These are phyloP conservation scores for Chrysophaeum taylorii DNA, from an alignment of 352 stramenopile species.

Conservation along the genomic window DNA sequence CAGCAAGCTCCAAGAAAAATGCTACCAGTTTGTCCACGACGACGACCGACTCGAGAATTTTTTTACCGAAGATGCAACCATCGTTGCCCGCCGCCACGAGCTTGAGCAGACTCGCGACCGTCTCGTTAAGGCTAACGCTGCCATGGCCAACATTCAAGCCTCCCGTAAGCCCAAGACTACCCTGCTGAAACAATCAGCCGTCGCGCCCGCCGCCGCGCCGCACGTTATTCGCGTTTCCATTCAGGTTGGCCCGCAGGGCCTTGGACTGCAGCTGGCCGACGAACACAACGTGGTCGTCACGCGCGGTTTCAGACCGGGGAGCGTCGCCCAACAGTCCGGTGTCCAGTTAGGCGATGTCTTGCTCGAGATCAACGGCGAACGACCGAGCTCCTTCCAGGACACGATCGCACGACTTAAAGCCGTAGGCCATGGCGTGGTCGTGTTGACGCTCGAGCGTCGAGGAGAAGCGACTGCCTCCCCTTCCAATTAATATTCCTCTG, in stretches of 20 bases:
- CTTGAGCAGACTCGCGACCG: constrained; percentile 27
- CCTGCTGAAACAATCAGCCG: no score
- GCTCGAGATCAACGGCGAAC: no score
- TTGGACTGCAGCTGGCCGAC: not conserved
- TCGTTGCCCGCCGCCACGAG: constrained; percentile 26
- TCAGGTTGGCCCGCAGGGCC: not conserved
- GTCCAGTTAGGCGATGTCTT: no score
- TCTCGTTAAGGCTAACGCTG: constrained; percentile 30
- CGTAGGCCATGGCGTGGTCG: no score
- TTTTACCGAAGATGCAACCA: constrained; percentile 34
- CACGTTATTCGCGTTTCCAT: not conserved
- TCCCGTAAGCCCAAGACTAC: no score
- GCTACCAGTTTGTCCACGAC: constrained; percentile 38
- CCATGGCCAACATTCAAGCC: constrained; percentile 31
- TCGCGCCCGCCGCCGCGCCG: no score
- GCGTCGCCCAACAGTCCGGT: no score
- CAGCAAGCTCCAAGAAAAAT: constrained; percentile 25
- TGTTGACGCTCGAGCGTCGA: no score
- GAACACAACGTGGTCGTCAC: not conserved
- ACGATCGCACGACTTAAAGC: no score
- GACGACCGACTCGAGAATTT: constrained; percentile 31
- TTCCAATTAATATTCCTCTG: no score
- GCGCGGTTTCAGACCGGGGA: not conserved
- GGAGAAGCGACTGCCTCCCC: no score
- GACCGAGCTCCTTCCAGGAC: no score